Conservation (phyloP, 768 basidiomycete species). For the Tulasnella calospora region DNA sequence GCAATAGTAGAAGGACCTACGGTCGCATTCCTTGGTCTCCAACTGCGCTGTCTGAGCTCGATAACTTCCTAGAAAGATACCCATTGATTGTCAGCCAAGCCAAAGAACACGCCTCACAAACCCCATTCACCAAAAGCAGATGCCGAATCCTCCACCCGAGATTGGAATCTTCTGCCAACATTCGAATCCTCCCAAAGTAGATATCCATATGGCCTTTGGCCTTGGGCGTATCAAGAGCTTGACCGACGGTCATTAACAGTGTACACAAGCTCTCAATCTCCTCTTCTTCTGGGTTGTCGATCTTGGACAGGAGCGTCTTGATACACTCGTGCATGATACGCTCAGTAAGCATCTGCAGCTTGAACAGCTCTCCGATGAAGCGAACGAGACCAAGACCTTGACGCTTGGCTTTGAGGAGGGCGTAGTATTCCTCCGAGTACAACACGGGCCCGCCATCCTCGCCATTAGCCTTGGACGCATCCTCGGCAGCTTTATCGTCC, state of each 20-base stretch:
- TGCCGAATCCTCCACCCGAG: slow-evolving; percentile 86
- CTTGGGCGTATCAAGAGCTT: slow-evolving; percentile 74
- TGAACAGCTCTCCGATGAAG: slow-evolving; percentile 98
- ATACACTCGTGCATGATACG: slow-evolving; percentile 99
- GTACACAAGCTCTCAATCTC: slow-evolving; percentile 96
- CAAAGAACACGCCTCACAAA: background rate
- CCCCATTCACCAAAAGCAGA: slow-evolving; percentile 80
- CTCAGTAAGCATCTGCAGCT: slow-evolving; percentile 96
- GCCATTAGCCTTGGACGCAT: slow-evolving; percentile 41
- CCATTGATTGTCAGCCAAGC: background rate
- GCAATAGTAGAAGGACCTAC: slow-evolving; percentile 84
- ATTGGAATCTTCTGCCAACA: slow-evolving; percentile 65
- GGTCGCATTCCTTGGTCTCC: slow-evolving; percentile 42
- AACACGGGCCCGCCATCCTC: slow-evolving; percentile 64
- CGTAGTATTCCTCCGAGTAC: slow-evolving; percentile 94
- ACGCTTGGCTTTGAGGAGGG: slow-evolving; percentile 93
- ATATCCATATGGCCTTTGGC: slow-evolving; percentile 83
- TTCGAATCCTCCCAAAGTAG: slow-evolving; percentile 87
- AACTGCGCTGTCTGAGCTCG: slow-evolving; percentile 46
- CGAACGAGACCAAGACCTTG: slow-evolving; percentile 95
- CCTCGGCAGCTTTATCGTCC: slow-evolving; percentile 77
- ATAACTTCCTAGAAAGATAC: slow-evolving; percentile 67
- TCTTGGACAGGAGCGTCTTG: slow-evolving; percentile 88
- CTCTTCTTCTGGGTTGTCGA: slow-evolving; percentile 94
- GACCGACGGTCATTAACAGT: slow-evolving; percentile 82